Evolutionary conservation across 2,329 filamentous ascomycete species (phyloP).

Genomic region (Arthrobotrys pseudoclavata): DNA sequence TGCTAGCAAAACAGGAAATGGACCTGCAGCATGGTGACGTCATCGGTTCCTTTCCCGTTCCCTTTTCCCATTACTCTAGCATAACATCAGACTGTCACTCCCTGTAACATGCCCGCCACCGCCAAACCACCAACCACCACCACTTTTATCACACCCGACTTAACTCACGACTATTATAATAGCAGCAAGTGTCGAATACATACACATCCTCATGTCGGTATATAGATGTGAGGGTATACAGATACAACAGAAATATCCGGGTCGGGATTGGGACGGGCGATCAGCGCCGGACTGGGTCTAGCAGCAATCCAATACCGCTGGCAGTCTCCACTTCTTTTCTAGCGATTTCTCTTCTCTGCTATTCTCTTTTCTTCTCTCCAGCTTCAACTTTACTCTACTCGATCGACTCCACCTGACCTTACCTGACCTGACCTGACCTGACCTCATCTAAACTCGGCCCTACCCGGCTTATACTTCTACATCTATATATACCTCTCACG

Average conservation of each 20-base stretch:
- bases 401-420: neutral
- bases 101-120: neutral
- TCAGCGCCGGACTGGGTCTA: conserved; percentile 21
- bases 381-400: neutral
- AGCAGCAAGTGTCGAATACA: neutral
- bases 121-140: neutral
- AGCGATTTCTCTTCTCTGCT: neutral
- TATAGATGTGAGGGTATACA: conserved; percentile 4
- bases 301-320: conserved; percentile 8
- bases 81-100: neutral
- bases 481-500: neutral
- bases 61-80: neutral
- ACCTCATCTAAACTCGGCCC: neutral
- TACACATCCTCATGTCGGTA: neutral
- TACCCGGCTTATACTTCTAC: neutral
- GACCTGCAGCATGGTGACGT: conserved; percentile 52
- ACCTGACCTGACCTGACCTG: neutral
- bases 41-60: conserved; percentile 3
- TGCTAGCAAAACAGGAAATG: conserved; percentile 48
- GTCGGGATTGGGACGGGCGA: neutral
- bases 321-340: conserved; percentile 7
- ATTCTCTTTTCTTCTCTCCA: neutral
- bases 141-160: neutral
- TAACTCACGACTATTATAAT: neutral
- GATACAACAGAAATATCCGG: conserved; percentile 2